Base-by-base conservation (phyloP, 202 grass and related monocot species). In the Zizania palustris region DNA sequence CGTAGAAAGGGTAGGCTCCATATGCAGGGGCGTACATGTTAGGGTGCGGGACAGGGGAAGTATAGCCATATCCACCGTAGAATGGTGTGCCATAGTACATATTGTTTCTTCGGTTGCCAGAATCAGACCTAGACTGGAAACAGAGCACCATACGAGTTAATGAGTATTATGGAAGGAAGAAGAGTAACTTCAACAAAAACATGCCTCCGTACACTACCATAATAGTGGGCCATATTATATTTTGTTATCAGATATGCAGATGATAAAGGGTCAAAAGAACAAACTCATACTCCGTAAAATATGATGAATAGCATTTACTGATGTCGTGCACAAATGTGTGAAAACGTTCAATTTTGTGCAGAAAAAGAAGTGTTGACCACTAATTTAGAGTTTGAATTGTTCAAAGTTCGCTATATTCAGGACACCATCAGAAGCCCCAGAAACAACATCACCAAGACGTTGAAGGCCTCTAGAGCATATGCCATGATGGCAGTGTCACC, bases 1-100 rank as follows among this genome's bases (percentile, higher is more conserved):
- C 91, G 7, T 93, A 93, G 18, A 86, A 53, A 37, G 88, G 77
- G 48, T 93, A 93, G n/a, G 72, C 76, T 14, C 91, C 88, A 10
- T 93, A 93, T 0, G 91, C 63, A 4, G 85, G 44, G 4, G 85
- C 88, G 1, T 93, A 93, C 79, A 86, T 86, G 72, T 82, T 83
- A 11, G 88, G 88, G 74, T 93, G 85, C 0, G 82, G 90, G 12
- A 82, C 61, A 0, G 87, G 28, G 28, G 28, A 84, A 48, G 75
- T 72, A 7, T 90, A 93, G 35, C 88, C 88, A 0, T 90, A 92
- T 19, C 89, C 89, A 11, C 86, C 76, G 0, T 90, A 90, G 44
- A 83, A 85, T 21, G 85, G 91, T 3, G 78, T 50, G 46, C 88
- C 82, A 13, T 88, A 88, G 85, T 90, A 93, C 72, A 83, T 87